Base-by-base conservation (phyloP, 202 grass and related monocot genomes). In the Zizania palustris region DNA sequence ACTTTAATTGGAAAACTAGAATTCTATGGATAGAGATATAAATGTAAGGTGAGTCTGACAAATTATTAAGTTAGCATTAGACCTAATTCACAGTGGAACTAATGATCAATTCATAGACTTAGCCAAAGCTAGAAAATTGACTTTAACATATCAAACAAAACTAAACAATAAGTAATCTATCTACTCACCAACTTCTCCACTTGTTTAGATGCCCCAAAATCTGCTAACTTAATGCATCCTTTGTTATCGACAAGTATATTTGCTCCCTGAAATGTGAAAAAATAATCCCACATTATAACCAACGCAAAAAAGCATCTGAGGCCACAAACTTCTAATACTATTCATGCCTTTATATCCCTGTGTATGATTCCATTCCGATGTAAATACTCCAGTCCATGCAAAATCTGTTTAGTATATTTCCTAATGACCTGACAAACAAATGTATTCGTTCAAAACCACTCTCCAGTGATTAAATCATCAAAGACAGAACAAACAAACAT, bases 181-280 rank as follows among this genome's bases (percentile, higher is more conserved):
- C 13, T 15, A 57, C 87, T 62, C 71, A 97, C 91, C 94, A 97
- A 84, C 84, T 91, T 91, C 63, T 81, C 94, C 18, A 97, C 94
- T 93, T 97, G 84, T 73, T 97, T 97, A 35, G 94, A 97, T 72
- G 94, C 94, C 28, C 94, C 94, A 86, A 97, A 97, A 76, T 97
- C 94, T 22, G 94, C 91, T 34, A 97, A 78, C 33, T 97, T 97
- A 57, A 97, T 97, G 83, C 94, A 93, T 57, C 94, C 94, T 79
- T 97, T 97, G 80, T 97, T 93, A 69, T 97, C 94, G 50, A 97
- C 91, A 35, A 97, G 88, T 82, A 97, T 97, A 65, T 93, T 97
- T 76, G 91, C 91, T 18, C 94, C 94, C 94, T 97, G 68, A 65
- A 86, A 74, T 63, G 69, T 86, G 9, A 66, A 42, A 71, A 76